Percentiles rank a stretch among this genome's conserved stretches.
These are phyloP conservation scores for Fomitopsis serialis DNA, from an alignment of 768 basidiomycete species.

Conservation along the genomic window DNA sequence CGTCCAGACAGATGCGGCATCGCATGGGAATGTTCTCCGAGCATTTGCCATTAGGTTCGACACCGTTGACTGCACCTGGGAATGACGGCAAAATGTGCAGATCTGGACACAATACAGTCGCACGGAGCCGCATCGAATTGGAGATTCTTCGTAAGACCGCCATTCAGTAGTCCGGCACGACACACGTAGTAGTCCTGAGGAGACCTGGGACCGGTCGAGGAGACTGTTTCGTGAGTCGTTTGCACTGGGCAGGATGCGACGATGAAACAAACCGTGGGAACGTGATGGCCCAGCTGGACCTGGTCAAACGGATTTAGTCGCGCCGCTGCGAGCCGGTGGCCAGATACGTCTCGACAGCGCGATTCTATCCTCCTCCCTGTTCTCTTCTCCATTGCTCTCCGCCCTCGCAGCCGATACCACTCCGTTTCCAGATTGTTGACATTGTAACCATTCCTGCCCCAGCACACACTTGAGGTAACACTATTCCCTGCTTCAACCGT, in stretches of 20 bases:
- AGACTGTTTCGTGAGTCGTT: neutral
- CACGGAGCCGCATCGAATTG: neutral
- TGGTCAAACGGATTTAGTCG: neutral
- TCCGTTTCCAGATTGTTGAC: neutral
- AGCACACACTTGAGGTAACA: neutral
- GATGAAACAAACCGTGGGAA: neutral
- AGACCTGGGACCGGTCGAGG: neutral
- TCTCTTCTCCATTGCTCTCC: slow-evolving; percentile 3
- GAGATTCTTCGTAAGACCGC: neutral
- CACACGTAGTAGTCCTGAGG: no score
- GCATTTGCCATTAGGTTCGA: neutral
- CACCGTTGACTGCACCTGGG: neutral
- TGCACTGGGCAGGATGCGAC: neutral
- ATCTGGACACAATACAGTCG: neutral
- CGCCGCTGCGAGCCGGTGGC: neutral
- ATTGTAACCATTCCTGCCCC: neutral
- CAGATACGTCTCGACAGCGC: slow-evolving; percentile 2
- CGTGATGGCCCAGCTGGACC: neutral
- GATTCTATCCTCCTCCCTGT: neutral
- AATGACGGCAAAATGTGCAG: neutral
- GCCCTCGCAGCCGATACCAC: neutral
- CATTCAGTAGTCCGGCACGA: neutral
- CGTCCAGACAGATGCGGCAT: no score
- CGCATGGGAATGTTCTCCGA: neutral
- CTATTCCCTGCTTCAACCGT: neutral